Evolutionary conservation across 2,329 filamentous ascomycete species (phyloP), one percentile per base, ranked within the genome.

Genomic region (Fusarium sp.): DNA sequence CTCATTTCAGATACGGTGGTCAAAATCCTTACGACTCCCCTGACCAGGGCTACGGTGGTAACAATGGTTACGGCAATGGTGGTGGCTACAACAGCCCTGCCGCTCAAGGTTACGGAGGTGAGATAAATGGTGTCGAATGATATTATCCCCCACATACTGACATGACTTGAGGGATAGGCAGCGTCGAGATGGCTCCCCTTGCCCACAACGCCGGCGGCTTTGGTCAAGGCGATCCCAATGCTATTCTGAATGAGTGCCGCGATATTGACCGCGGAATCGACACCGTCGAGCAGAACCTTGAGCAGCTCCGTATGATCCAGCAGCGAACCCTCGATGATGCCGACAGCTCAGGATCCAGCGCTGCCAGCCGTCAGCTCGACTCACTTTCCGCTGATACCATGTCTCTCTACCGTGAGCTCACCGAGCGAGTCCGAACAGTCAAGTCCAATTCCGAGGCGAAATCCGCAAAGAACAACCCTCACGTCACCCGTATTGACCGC

Each of bases 211-310:
- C 81, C 47, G 75, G 81, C 49, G 79, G 79, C 47, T 83, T 84
- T 51, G 83, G 77, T 39, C 76, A 78, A 47, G 73, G 80, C 71
- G 88, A 94, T 77, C 88, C 91, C 41, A 94, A 93, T 76, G 87
- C 87, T 57, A 91, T 97, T 70, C 86, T 97, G 62, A 93, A 96
- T 81, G 91, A 96, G 78, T 96, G 93, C 81, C 87, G 88, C 60
- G 89, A 92, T 43, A 91, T 97, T 76, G 91, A 94, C 77, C 84
- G 87, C 60, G 91, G 90, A 40, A 91, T 97, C 74, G 87, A 91
- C 66, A 84, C 89, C 59, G 88, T 97, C 74, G 89, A 94, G 74
- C 80, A 81, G 65, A 91, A 91, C 72, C 87, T 96, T 33, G 85
- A 88, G 68, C 87, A 91, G 74, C 87, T 97, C 46, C 87, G 88